phyloP scores from a whole-genome alignment of 352 stramenopile genomes.

The Globisporangium canariense region DNA sequence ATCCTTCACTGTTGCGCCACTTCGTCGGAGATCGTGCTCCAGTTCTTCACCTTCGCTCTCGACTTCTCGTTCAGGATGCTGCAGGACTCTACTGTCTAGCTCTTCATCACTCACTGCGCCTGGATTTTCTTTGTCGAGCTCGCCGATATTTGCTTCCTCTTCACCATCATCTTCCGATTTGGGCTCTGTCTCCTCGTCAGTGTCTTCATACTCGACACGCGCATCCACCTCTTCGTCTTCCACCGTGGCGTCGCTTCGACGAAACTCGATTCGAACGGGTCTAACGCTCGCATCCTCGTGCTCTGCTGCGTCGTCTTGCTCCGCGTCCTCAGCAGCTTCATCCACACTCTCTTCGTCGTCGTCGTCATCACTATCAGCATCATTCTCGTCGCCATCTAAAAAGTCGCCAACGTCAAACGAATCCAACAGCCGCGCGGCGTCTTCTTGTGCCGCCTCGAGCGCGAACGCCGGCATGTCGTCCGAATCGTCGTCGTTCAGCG shows the following conservation, averaged over 20 bases:
- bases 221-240: not conserved
- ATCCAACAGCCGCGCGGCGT: slow-evolving; percentile 15
- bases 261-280: not conserved
- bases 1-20: not conserved
- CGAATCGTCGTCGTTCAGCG: not conserved
- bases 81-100: not conserved
- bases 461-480: slow-evolving; percentile 4
- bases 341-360: not conserved
- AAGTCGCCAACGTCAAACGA: not conserved
- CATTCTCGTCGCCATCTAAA: not conserved
- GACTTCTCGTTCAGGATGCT: not conserved
- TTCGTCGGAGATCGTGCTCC: not conserved
- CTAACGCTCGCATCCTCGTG: slow-evolving; percentile 4
- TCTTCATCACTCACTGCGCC: not conserved
- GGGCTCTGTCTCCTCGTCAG: not conserved
- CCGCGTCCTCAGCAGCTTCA: not conserved
- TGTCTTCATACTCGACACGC: not conserved
- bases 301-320: not conserved
- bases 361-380: not conserved
- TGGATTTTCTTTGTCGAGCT: not conserved
- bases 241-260: not conserved
- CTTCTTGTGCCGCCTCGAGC: slow-evolving; percentile 12
- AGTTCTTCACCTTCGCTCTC: not conserved
- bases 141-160: too few species aligned
- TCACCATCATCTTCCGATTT: too few species aligned